Evolutionary conservation across 345 rosid genomes (phyloP), one percentile per base, ranked within the genome.

Genomic region (Brassica carinata): DNA sequence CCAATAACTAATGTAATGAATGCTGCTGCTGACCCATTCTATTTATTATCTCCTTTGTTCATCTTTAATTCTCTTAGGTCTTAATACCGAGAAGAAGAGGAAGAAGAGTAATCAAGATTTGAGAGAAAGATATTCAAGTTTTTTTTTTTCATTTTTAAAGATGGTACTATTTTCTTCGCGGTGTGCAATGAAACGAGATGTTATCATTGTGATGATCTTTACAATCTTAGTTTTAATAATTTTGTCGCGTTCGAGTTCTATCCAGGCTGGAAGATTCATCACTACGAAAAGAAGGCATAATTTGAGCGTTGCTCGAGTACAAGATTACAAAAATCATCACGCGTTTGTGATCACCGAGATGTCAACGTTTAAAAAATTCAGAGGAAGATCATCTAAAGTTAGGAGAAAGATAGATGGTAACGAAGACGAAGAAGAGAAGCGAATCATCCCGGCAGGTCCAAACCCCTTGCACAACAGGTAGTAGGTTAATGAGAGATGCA

Each of bases 401-500:
- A 8, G 67, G 72, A 67, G 68, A 73, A 72, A 66, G 27, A 73
- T 30, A 14, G 75, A 80, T 5, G 68, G 36, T 18, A 6, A 75
- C 11, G 38, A 18, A 5, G 64, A 59, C 14, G 79, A 59, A 19
- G 79, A 48, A 67, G 83, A 81, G 80, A 81, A 81, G 29, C 76
- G 83, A 75, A 6, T 30, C 5, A 75, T 81, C 4, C 83, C 83
- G 29, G 9, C 77, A 14, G 80, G 83, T 75, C 80, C 80, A 64
- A 81, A 81, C 71, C 80, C 83, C 34, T 70, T 81, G 76, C 83
- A 81, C 53, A 75, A 81, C 72, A 62, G 53, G 75, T 80, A 79
- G 75, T 36, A 8, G 8, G 15, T 9, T 36, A 23, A 4, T 13
- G 27, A 79, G 73, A 78, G 43, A 33, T 29, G 43, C 57, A 51